These are phyloP conservation scores for Pachysolen tannophilus DNA, from an alignment of 805 yeast species.

Conservation along the genomic window DNA sequence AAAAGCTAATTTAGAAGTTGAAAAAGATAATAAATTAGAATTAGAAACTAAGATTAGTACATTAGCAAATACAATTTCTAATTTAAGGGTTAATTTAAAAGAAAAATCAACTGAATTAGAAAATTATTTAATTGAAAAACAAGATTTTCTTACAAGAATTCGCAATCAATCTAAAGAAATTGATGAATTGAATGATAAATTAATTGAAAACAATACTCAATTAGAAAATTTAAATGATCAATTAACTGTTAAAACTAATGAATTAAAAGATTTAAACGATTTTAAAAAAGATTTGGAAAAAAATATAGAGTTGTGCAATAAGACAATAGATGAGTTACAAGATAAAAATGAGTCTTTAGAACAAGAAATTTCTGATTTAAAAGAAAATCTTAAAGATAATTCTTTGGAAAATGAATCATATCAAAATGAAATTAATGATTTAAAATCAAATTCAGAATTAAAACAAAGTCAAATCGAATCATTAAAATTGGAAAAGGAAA, in stretches of 20 bases:
- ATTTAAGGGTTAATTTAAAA: slow-evolving; percentile 10
- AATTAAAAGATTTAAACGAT: slow-evolving; percentile 6
- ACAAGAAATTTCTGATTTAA: slow-evolving; percentile 11
- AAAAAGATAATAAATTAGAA: slow-evolving; percentile 7
- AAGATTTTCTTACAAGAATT: background rate
- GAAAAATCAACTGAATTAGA: slow-evolving; percentile 4
- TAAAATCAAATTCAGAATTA: too few species aligned
- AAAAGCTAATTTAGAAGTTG: slow-evolving; percentile 6
- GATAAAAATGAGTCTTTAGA: slow-evolving; percentile 12
- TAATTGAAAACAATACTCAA: slow-evolving; percentile 12
- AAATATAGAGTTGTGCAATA: slow-evolving; percentile 11
- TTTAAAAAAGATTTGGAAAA: slow-evolving; percentile 7
- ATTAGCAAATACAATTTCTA: slow-evolving; percentile 13
- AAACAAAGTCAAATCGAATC: too few species aligned
- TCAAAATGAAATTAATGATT: slow-evolving; percentile 10
- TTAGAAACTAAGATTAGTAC: slow-evolving; percentile 14
- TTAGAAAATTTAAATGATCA: slow-evolving; percentile 14
- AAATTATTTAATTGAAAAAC: background rate
- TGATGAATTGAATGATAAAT: slow-evolving; percentile 11
- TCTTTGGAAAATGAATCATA: slow-evolving; percentile 10
- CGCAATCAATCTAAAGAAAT: slow-evolving; percentile 9
- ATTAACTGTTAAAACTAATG: slow-evolving; percentile 13
- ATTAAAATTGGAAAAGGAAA: too few species aligned
- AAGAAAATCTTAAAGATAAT: slow-evolving; percentile 10
- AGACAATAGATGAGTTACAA: slow-evolving; percentile 17